Percentiles rank a stretch among this genome's conserved stretches.
These are phyloP conservation scores for Euclidium syriacum DNA, from an alignment of 345 rosid genomes.

Conservation along the genomic window DNA sequence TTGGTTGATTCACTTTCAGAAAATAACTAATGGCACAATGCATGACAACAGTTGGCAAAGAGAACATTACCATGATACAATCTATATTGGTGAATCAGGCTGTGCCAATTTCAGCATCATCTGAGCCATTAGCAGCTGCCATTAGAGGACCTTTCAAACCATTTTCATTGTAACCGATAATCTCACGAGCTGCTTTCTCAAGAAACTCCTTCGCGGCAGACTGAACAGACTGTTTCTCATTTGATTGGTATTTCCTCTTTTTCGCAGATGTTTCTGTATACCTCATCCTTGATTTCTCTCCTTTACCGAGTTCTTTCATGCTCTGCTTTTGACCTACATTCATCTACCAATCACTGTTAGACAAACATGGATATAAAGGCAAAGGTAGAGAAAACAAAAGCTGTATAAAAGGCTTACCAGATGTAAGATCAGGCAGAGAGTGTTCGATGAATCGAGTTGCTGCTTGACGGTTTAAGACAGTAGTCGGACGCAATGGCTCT, in stretches of 20 bases:
- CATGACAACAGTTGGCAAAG: not conserved
- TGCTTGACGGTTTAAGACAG: conserved; percentile 73
- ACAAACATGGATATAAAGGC: not conserved
- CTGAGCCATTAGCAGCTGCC: conserved; percentile 41
- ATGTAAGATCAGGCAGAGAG: conserved; percentile 80
- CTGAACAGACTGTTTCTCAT: conserved; percentile 54
- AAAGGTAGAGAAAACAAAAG: not conserved
- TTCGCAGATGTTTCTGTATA: conserved; percentile 35
- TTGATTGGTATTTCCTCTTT: conserved; percentile 76
- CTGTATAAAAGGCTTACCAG: conserved; percentile 44
- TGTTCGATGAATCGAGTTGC: conserved; percentile 87
- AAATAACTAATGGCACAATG: not conserved
- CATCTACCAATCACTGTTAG: conserved; percentile 1
- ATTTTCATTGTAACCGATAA: conserved; percentile 51
- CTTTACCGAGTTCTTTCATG: conserved; percentile 64
- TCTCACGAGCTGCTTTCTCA: conserved; percentile 82
- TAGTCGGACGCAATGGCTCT: conserved; percentile 74
- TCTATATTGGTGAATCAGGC: conserved; percentile 20
- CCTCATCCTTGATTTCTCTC: conserved; percentile 50
- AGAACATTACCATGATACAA: conserved; percentile 27
- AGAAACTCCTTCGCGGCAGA: conserved; percentile 83
- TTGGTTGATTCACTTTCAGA: not conserved
- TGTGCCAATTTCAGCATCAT: conserved; percentile 28
- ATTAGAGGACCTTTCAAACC: conserved; percentile 67
- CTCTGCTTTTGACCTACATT: conserved; percentile 63